These are phyloP conservation scores for Leucocoprinus birnbaumii DNA, from an alignment of 768 basidiomycete genomes.

Conservation along the genomic window DNA sequence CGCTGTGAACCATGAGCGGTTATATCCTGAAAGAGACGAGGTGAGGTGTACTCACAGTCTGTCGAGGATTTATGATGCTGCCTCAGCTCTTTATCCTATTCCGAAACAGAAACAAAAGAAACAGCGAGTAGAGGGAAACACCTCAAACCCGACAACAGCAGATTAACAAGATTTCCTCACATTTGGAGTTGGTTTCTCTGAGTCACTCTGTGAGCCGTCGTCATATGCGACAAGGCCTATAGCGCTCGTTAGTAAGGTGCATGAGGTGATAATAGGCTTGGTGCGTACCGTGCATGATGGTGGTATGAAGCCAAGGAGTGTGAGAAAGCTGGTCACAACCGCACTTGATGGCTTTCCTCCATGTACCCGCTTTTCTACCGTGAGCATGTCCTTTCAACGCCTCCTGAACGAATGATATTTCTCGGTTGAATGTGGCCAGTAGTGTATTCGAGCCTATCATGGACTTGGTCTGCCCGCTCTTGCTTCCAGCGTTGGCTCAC, in stretches of 20 bases:
- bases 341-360: not conserved
- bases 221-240: constrained; percentile 62
- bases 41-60: constrained; percentile 38
- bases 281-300: constrained; percentile 23
- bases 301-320: constrained; percentile 10
- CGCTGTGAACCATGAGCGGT: constrained; percentile 20
- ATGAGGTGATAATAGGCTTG: not conserved
- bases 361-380: not conserved
- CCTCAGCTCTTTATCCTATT: constrained; percentile 61
- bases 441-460: too few relatives aligned
- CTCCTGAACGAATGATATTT: not conserved
- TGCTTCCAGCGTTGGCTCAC: too few relatives aligned
- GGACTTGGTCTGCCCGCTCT: too few relatives aligned
- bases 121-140: constrained; percentile 67
- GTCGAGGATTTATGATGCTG: constrained; percentile 28
- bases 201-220: constrained; percentile 61
- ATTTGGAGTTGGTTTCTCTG: constrained; percentile 48
- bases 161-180: constrained; percentile 54
- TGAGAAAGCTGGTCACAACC: not conserved
- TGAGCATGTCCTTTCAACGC: not conserved
- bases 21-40: constrained; percentile 12
- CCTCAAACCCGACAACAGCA: constrained; percentile 22
- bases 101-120: constrained; percentile 41
- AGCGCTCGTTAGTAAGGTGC: not conserved
- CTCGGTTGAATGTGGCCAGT: too few relatives aligned